phyloP scores from a whole-genome alignment of 768 basidiomycete species.

The Phanerodontia chrysosporium region DNA sequence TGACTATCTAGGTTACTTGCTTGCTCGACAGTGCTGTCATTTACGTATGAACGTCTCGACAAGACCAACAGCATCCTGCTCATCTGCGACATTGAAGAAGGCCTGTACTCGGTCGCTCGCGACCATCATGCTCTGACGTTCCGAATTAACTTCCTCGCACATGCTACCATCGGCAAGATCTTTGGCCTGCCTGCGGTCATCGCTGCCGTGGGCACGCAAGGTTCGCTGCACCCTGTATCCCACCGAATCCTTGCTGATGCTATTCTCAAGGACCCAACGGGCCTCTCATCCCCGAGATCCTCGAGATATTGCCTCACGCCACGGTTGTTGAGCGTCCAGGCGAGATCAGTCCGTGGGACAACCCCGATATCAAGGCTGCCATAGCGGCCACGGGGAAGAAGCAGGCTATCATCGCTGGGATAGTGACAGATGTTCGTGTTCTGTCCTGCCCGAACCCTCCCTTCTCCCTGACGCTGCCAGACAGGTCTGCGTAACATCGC shows the following conservation, averaged over 20 bases:
- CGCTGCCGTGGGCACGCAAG: conserved; percentile 40
- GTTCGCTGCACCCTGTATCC: conserved; percentile 16
- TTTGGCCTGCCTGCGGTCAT: conserved; percentile 42
- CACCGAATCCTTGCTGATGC: neutral
- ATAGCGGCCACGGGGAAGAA: conserved; percentile 43
- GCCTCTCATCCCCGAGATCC: conserved; percentile 39
- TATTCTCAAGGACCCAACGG: conserved; percentile 38
- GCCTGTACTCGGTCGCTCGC: conserved; percentile 41
- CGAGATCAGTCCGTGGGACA: conserved; percentile 49
- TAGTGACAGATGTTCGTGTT: conserved; percentile 41
- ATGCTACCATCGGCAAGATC: conserved; percentile 39
- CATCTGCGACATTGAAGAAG: conserved; percentile 44
- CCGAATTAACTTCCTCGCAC: conserved; percentile 41
- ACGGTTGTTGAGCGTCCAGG: conserved; percentile 40
- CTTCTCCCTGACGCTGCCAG: conserved; percentile 5
- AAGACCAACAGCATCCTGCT: conserved; percentile 38
- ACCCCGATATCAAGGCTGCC: conserved; percentile 39
- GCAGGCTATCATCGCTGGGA: conserved; percentile 44
- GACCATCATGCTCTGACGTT: conserved; percentile 36
- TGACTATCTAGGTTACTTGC: too few relatives aligned
- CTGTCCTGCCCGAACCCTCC: neutral
- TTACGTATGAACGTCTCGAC: conserved; percentile 35
- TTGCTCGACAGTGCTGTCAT: neutral
- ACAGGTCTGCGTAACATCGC: conserved; percentile 45
- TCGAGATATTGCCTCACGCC: conserved; percentile 41